A percentile compares a stretch with the other conserved stretches of the same genome.
Conservation (phyloP, 1,284 basidiomycete genomes). For the Cutaneotrichosporon arboriforme region DNA sequence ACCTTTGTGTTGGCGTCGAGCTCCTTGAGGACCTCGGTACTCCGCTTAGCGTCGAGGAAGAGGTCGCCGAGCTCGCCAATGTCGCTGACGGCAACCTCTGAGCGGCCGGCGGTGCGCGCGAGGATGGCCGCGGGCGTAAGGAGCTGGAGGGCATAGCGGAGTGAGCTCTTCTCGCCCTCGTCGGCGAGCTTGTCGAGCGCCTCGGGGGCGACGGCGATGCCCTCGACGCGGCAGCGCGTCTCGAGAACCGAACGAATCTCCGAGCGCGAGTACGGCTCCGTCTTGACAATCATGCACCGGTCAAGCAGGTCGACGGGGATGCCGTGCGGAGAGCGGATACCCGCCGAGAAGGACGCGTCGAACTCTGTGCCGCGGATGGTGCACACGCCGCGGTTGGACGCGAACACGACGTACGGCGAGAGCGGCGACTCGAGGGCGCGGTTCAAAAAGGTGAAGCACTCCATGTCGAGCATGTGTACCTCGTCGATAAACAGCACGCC, state of each 20-base stretch:
- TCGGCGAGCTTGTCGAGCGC: slow-evolving; percentile 76
- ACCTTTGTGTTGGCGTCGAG: slow-evolving; percentile 26
- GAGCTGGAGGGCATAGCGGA: slow-evolving; percentile 90
- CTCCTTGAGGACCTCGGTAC: slow-evolving; percentile 37
- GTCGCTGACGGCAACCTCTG: slow-evolving; percentile 77
- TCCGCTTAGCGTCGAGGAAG: slow-evolving; percentile 82
- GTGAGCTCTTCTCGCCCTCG: slow-evolving; percentile 75
- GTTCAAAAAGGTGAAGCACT: slow-evolving; percentile 98
- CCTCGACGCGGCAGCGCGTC: slow-evolving; percentile 79
- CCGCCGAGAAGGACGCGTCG: slow-evolving; percentile 52
- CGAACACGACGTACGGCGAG: slow-evolving; percentile 94
- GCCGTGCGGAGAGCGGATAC: slow-evolving; percentile 88
- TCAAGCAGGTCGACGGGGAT: slow-evolving; percentile 91
- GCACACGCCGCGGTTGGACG: slow-evolving; percentile 89
- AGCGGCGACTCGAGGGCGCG: slow-evolving; percentile 91
- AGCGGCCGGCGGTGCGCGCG: slow-evolving; percentile 66
- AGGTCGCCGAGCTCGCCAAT: slow-evolving; percentile 86
- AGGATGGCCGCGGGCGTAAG: slow-evolving; percentile 90
- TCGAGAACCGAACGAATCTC: slow-evolving; percentile 85
- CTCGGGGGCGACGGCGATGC: slow-evolving; percentile 66
- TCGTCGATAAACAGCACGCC: slow-evolving; percentile 99
- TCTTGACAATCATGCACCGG: slow-evolving; percentile 95
- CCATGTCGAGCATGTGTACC: slow-evolving; percentile 99
- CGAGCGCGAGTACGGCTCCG: slow-evolving; percentile 72
- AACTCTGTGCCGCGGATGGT: slow-evolving; percentile 80